Base-by-base conservation (phyloP, 306 rosid species). In the Quercus gilva region DNA sequence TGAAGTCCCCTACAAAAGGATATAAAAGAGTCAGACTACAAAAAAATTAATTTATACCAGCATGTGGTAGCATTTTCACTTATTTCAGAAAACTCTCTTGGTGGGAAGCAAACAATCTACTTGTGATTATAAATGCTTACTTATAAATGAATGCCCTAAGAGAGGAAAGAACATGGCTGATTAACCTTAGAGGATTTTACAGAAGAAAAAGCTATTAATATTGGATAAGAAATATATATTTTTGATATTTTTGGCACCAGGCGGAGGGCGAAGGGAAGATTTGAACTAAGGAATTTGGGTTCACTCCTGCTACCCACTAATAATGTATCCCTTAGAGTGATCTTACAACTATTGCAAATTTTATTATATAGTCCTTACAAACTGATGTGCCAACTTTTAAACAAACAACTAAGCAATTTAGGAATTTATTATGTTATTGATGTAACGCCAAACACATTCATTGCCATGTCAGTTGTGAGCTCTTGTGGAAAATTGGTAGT, bases 1-100 rank as follows among this genome's bases (percentile, higher is more conserved):
- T 70, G 94, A 86, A 73, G 98, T 94, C 9, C 98, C 98, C 98
- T 92, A 81, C 83, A 86, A 72, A 67, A 75, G 19, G 20, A 71
- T 75, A 84, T 45, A 28, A 75, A 17, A 56, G 45, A 43, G 64
- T 25, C 69, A 71, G 67, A 21, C 53, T 74, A 49, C 73, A 63
- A 49, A 67, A 71, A 72, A 77, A 55, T 4, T 43, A 55, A 59
- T 21, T 23, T 9, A 23, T 59, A 59, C 33, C 6, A 23, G 67
- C 67, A 67, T 64, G 72, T 35, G 25, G 72, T 14, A 71, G 23
- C 2, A 43, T 37, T 70, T 45, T 43, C 33, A 70, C 75, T 49
- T 71, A 51, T 21, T 25, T 71, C 52, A n/a, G 25, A 14, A 35
- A 67, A 67, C 52, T 1, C 18, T 61, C 10, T 61, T 13, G 18